Evolutionary conservation across 129 eudicot genomes (phyloP).

Genomic region (Dittrichia graveolens): DNA sequence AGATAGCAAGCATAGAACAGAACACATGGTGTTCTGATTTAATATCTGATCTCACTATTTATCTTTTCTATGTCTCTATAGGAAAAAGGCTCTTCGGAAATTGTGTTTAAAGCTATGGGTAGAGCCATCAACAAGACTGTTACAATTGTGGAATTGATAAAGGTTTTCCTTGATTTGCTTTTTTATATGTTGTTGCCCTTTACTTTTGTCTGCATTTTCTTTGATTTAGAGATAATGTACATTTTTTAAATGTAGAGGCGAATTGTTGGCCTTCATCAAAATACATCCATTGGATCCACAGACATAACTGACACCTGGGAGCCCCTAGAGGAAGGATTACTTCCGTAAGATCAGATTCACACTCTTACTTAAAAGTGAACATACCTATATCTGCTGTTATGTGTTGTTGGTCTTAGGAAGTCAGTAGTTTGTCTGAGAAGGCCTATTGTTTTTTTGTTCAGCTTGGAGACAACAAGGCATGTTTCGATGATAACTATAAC

Average conservation of each 20-base stretch:
- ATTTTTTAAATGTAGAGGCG: constrained; percentile 60
- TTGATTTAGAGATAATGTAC: not conserved
- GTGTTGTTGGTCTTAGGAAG: not conserved
- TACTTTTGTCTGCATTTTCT: not conserved
- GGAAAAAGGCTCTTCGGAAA: constrained; percentile 88
- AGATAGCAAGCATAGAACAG: too few relatives aligned
- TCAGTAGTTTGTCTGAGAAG: not conserved
- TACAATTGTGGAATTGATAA: constrained; percentile 90
- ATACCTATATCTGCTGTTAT: not conserved
- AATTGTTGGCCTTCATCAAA: constrained; percentile 96
- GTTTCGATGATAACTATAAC: constrained; percentile 89
- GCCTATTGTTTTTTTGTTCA: constrained; percentile 29
- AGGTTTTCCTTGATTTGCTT: constrained; percentile 45
- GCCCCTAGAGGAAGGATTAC: constrained; percentile 97
- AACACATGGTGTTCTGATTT: not conserved
- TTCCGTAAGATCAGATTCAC: constrained; percentile 60
- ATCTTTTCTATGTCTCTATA: constrained; percentile 21
- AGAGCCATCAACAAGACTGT: constrained; percentile 98
- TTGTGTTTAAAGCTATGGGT: constrained; percentile 98
- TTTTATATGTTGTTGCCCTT: too few relatives aligned
- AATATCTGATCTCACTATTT: not conserved
- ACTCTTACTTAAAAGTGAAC: not conserved
- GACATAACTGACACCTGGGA: constrained; percentile 98
- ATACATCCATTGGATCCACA: constrained; percentile 80
- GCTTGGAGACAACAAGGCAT: constrained; percentile 88